Evolutionary conservation across 1,139 yeast genomes (phyloP).

Genomic region (Suhomyces bolitotheri): DNA sequence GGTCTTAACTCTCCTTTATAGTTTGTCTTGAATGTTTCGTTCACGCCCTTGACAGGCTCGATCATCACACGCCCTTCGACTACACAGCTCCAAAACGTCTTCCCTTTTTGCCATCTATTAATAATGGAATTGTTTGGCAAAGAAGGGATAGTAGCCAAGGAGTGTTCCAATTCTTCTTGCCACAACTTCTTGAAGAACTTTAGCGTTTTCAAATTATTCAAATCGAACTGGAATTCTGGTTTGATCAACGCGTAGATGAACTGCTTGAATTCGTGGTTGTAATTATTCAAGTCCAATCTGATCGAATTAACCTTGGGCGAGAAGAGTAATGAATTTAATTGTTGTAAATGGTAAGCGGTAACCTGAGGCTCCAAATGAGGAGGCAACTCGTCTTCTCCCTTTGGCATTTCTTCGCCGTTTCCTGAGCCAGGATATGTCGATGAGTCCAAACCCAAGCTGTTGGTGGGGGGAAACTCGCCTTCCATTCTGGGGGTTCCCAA

Average conservation of each 20-base stretch:
- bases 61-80: conserved; percentile 80
- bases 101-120: conserved; percentile 49
- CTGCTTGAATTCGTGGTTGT: conserved; percentile 43
- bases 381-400: conserved; percentile 10
- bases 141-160: conserved; percentile 35
- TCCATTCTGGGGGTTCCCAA: conserved; percentile 16
- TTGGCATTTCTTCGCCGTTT: conserved; percentile 1
- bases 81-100: conserved; percentile 61
- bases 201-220: conserved; percentile 49
- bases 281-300: conserved; percentile 56
- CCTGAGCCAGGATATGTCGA: background rate
- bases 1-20: conserved; percentile 13
- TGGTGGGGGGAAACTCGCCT: conserved; percentile 7
- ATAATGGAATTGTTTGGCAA: conserved; percentile 35
- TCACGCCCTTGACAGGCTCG: conserved; percentile 85
- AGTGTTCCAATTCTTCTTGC: conserved; percentile 78
- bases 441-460: background rate
- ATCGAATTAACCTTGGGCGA: conserved; percentile 59
- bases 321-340: conserved; percentile 33
- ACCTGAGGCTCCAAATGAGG: conserved; percentile 10
- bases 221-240: conserved; percentile 41
- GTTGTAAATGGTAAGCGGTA: conserved; percentile 18
- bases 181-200: conserved; percentile 66
- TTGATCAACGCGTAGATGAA: conserved; percentile 36
- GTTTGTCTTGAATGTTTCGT: conserved; percentile 57